Conservation (phyloP, 768 basidiomycete genomes). For the Daedaleopsis sinensis region DNA sequence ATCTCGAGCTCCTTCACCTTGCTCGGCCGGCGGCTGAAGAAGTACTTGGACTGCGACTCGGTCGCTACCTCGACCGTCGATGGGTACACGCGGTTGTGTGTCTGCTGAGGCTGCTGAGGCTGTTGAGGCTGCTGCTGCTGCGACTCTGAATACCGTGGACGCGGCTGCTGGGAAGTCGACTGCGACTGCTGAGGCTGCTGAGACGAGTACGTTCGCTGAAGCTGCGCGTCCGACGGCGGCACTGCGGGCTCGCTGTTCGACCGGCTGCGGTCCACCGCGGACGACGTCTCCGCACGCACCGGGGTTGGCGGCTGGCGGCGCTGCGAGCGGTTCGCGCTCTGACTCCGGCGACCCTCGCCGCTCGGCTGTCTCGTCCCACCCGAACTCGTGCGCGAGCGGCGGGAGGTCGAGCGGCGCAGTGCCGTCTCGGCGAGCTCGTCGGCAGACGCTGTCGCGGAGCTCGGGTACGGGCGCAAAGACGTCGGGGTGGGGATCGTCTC, state of each 20-base stretch:
- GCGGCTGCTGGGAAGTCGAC: too few relatives aligned
- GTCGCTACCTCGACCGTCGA: constrained; percentile 24
- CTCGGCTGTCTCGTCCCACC: not conserved
- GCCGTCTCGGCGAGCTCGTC: too few relatives aligned
- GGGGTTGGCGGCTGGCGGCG: constrained; percentile 1
- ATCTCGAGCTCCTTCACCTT: constrained; percentile 40
- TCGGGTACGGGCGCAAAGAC: not conserved
- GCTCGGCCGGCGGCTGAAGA: constrained; percentile 36
- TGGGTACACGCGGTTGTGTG: constrained; percentile 12
- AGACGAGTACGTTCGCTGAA: too few relatives aligned
- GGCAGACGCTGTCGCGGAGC: not conserved
- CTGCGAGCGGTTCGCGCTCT: not conserved
- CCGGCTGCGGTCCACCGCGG: constrained; percentile 3
- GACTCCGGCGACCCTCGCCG: not conserved
- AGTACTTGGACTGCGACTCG: constrained; percentile 18
- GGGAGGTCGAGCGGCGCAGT: too few relatives aligned
- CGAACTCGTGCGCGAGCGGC: not conserved
- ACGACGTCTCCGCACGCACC: constrained; percentile 1
- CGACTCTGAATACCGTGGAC: too few relatives aligned
- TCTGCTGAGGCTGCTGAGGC: not conserved
- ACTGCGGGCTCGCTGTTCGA: constrained; percentile 15
- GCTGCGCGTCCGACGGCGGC: not conserved
- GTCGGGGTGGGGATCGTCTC: constrained; percentile 18
- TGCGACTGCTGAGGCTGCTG: too few relatives aligned
- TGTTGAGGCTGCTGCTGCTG: not conserved